phyloP scores from a whole-genome alignment of 306 rosid genomes.

The Gastrolobium bilobum region DNA sequence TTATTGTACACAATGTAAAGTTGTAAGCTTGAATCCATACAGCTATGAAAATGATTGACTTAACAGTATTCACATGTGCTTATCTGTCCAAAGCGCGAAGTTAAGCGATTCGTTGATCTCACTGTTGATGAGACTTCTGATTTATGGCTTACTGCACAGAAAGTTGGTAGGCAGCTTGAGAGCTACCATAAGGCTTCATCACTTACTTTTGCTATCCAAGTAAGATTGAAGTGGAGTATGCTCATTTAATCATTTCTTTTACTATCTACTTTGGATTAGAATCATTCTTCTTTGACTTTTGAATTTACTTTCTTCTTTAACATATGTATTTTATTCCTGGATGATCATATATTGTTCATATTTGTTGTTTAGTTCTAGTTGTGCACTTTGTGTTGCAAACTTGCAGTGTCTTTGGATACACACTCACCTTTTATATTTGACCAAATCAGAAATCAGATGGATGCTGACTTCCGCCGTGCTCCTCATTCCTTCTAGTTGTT shows the following conservation, averaged over 20 bases:
- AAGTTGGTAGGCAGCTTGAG: slow-evolving; percentile 82
- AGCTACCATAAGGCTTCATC: slow-evolving; percentile 83
- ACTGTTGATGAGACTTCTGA: slow-evolving; percentile 86
- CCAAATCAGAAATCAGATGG: slow-evolving; percentile 16
- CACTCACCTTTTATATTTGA: slow-evolving; percentile 19
- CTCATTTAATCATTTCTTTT: slow-evolving; percentile 16
- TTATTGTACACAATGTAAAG: neutral
- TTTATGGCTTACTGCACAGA: slow-evolving; percentile 91
- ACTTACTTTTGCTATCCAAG: slow-evolving; percentile 84
- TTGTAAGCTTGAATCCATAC: slow-evolving; percentile 8
- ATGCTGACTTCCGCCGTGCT: neutral
- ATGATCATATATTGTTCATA: slow-evolving; percentile 9
- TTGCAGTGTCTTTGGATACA: slow-evolving; percentile 20
- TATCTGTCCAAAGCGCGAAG: slow-evolving; percentile 95
- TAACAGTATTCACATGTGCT: slow-evolving; percentile 85
- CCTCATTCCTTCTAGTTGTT: neutral
- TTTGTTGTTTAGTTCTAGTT: slow-evolving; percentile 23
- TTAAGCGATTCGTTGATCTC: slow-evolving; percentile 86
- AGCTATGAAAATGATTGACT: slow-evolving; percentile 55
- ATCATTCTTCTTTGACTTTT: neutral
- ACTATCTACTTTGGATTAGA: neutral
- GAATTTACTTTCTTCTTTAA: slow-evolving; percentile 16
- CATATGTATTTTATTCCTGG: slow-evolving; percentile 1
- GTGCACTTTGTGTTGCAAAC: slow-evolving; percentile 20
- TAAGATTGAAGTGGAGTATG: slow-evolving; percentile 51